Evolutionary conservation across 768 basidiomycete species (phyloP).

Genomic region (Tulasnella sp.): DNA sequence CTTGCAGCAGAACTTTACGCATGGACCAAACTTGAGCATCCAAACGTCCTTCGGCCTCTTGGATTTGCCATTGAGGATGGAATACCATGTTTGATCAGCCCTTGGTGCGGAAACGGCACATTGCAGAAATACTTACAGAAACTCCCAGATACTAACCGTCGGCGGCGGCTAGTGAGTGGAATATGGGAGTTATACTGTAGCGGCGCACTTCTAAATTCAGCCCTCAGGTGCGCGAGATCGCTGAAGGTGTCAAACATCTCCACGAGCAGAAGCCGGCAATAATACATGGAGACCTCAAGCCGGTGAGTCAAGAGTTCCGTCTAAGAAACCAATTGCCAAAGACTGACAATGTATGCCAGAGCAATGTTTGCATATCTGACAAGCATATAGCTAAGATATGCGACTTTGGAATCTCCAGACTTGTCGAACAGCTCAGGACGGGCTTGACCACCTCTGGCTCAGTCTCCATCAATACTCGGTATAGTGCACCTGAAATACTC

Average conservation of each 20-base stretch:
- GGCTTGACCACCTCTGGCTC: neutral
- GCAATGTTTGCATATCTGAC: neutral
- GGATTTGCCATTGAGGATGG: neutral
- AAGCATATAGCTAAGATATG: neutral
- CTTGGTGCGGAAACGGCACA: constrained; percentile 55
- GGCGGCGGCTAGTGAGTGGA: constrained; percentile 41
- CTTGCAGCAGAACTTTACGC: neutral
- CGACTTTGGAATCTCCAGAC: neutral
- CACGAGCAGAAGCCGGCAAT: constrained; percentile 1
- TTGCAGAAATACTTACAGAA: constrained; percentile 48
- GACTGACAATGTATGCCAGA: neutral
- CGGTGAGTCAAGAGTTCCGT: constrained; percentile 15
- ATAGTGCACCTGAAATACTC: neutral
- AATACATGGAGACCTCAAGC: constrained; percentile 31
- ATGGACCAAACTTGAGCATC: neutral
- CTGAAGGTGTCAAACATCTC: neutral
- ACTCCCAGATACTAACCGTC: constrained; percentile 45
- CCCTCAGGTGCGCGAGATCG: constrained; percentile 16
- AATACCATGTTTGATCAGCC: constrained; percentile 50
- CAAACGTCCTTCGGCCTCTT: neutral
- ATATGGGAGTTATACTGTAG: neutral
- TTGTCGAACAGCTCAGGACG: neutral
- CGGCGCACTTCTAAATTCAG: neutral
- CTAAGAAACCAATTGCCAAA: neutral
- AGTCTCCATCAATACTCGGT: neutral